phyloP scores from a whole-genome alignment of 2,329 filamentous ascomycete species.

The Ophiostoma novo-ulmi region DNA sequence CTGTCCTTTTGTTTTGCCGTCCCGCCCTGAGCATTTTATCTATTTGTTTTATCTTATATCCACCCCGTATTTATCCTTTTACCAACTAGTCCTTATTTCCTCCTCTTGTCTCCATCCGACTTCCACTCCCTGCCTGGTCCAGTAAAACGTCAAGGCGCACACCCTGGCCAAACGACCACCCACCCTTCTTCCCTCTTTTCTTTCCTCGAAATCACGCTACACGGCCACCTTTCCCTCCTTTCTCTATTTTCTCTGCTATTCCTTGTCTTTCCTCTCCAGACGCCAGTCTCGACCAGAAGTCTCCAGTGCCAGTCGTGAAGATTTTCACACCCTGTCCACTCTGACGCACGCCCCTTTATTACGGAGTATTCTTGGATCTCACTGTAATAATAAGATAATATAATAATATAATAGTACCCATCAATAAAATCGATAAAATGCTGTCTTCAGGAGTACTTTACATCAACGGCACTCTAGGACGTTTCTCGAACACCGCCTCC shows the following conservation, averaged over 20 bases:
- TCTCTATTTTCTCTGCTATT: background rate
- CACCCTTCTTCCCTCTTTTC: constrained; percentile 9
- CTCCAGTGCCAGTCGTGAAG: constrained; percentile 20
- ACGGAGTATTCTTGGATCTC: constrained; percentile 15
- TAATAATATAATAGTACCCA: background rate
- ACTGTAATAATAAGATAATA: constrained; percentile 9
- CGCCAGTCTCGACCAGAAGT: constrained; percentile 17
- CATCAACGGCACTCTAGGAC: background rate
- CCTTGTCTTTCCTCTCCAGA: constrained; percentile 17
- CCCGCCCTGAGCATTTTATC: background rate
- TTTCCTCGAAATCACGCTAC: constrained; percentile 2
- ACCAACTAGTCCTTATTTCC: background rate
- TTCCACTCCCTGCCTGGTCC: constrained; percentile 11
- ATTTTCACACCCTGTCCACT: constrained; percentile 22
- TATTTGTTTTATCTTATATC: background rate
- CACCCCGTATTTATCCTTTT: background rate
- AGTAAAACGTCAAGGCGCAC: constrained; percentile 24
- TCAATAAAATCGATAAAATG: background rate
- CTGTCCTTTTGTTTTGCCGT: constrained; percentile 3
- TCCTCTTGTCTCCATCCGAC: background rate
- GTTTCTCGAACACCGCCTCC: constrained; percentile 15
- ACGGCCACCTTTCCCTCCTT: constrained; percentile 2
- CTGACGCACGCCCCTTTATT: constrained; percentile 14
- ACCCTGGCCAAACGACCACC: constrained; percentile 20
- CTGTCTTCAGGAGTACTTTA: background rate